Base-by-base conservation (phyloP, 2,329 filamentous ascomycete genomes). In the Cladosporium sphaerospermum region DNA sequence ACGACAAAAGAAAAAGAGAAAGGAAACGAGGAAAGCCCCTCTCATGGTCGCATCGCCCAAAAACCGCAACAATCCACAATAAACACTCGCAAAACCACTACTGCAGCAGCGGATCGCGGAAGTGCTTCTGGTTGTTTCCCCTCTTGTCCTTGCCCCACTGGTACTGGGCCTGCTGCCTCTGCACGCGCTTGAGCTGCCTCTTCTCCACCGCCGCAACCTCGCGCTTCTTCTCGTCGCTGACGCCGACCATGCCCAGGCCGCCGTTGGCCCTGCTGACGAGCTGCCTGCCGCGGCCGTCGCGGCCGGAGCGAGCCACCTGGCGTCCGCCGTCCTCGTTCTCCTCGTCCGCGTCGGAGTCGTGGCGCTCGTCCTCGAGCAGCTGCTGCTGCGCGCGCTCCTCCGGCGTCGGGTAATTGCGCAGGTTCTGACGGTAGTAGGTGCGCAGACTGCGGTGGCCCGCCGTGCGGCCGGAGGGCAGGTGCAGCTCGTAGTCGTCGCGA, bases 401-500 rank as follows among this genome's bases (percentile, higher is more conserved):
- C 0, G 84, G 74, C 2, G 87, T 84, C 2, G 90, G 90, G 68
- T 96, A 86, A 69, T 83, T 88, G 70, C 86, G 84, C 41, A 99
- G 77, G 71, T 97, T 97, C 74, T 99, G 93, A 55, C 89, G 85
- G 75, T 84, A 99, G 73, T 97, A 97, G 61, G 81, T 84, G 66
- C 88, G 86, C 51, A 96, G 73, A 7, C 89, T 93, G 45, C 93
- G 83, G 69, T 99, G 93, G 37, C 93, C 93, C 36, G 95, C 90
- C 7, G 88, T 87, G 56, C 88, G 86, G 50, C 93, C 93, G 4
- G 87, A 89, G 1, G 93, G 93, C 10, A 99, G 81, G 66, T 99
- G 90, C 50, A 99, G 80, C 70, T 97, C 93, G 64, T 89, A 91
- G 42, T 99, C 93, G 62, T 95, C 89, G 65, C 95, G 85, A 69